Evolutionary conservation across 306 rosid species (phyloP), one percentile per base, ranked within the genome.

Genomic region (Gillenia trifoliata): DNA sequence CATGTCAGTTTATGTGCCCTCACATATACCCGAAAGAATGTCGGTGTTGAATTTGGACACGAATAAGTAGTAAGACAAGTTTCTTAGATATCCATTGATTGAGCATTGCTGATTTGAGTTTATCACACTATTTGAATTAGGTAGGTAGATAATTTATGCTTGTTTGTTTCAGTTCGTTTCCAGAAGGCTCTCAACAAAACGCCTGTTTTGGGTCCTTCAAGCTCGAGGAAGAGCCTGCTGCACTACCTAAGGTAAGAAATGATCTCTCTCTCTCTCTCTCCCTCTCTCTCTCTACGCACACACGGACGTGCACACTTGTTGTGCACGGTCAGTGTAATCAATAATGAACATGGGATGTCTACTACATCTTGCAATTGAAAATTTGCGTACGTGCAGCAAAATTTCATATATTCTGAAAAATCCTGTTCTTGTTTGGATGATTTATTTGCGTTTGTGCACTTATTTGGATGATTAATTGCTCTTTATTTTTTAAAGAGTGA

Each of bases 161-260:
- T 62, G 38, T 49, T 29, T 59, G 68, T 79, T 74, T 71, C 84
- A 94, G 97, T 79, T 78, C 79, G 74, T 75, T 82, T 77, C 81
- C 91, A 3, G 90, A 90, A 79, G 75, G 77, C 85, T 83, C 92
- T 64, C 77, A 64, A 62, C 83, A 74, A 66, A 89, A 78, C 41
- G 5, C 76, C 78, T 79, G 74, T 36, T 72, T 83, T 75, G 87
- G 83, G 80, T 67, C 82, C 52, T 34, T 78, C 65, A 90, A 87
- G 72, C 79, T 78, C 76, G 89, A 80, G 23, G 89, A 80, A 41
- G 89, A 85, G 80, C 86, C 86, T 74, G 83, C 83, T 10, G 77
- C 86, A 65, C 75, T 82, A 64, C 91, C 94, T 55, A 91, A 89
- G 96, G 98, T 87, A 79, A 56, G 76, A 66, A 56, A 30, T 22